Evolutionary conservation across 1,284 basidiomycete genomes (phyloP), one percentile per base, ranked within the genome.

Genomic region (Puccinia coronata): DNA sequence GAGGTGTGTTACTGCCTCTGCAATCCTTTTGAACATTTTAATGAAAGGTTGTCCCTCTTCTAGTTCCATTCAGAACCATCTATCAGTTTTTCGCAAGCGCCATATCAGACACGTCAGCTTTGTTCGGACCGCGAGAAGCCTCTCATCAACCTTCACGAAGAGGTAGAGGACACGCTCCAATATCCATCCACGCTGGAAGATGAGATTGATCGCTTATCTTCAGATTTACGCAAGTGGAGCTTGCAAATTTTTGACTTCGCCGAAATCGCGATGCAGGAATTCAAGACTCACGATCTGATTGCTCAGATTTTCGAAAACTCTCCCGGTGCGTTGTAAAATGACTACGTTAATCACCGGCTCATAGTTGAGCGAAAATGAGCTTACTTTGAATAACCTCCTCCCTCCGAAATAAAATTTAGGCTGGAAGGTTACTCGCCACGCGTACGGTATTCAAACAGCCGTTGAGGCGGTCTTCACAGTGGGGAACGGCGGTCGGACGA

Each of bases 401-500:
- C 36, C 43, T 43, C n/a, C n/a, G n/a, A n/a, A n/a, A n/a, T n/a
- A 57, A 57, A 73, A 73, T n/a, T 14, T 12, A 73, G 84, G 84
- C n/a, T 85, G 84, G 82, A 81, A 83, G 55, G 85, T 87, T 47
- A 85, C 84, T 0, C 83, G 84, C 1, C 83, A 84, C 47, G 86
- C 84, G 0, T 84, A 85, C 53, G 86, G 84, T 0, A 63, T 85
- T 8, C 82, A 85, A 76, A 95, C 93, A 4, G 93, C 93, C 1
- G 95, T 92, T 90, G 87, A 88, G 80, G 93, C 92, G 0, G 90
- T 90, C 80, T 94, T 90, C 85, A 82, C 82, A 47, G 82, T 84
- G 78, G 83, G 83, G 61, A 70, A 82, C 0, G 83, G 83, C 59
- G 84, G 84, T 18, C 72, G 83, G 14, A 84, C 83, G 16, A 82